A percentile compares a stretch with the other conserved stretches of the same genome.
Evolutionary conservation across 164 flowering plant genomes (phyloP).

Genomic region (Vitis rotundifolia): DNA sequence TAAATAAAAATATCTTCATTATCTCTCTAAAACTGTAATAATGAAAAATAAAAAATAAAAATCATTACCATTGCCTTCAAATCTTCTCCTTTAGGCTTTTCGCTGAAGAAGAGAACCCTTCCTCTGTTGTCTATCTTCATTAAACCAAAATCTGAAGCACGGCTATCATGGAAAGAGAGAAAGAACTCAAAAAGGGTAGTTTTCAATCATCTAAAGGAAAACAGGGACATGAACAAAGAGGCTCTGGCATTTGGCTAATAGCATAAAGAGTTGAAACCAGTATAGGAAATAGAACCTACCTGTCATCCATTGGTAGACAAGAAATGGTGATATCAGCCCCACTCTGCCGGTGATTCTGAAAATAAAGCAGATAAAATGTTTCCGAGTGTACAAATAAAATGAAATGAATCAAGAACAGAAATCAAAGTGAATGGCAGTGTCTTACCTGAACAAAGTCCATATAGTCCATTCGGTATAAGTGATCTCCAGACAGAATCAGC

Average conservation of each 20-base stretch:
- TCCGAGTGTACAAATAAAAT: neutral
- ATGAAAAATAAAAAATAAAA: neutral
- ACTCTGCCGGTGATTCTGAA: constrained; percentile 78
- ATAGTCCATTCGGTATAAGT: constrained; percentile 92
- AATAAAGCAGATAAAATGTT: neutral
- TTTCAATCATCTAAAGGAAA: neutral
- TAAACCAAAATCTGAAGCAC: constrained; percentile 95
- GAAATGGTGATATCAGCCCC: constrained; percentile 94
- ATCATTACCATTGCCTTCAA: constrained; percentile 80
- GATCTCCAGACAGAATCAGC: constrained; percentile 92
- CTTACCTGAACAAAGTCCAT: constrained; percentile 90
- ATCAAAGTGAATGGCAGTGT: neutral
- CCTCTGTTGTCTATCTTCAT: constrained; percentile 93
- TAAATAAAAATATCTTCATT: too few relatives aligned
- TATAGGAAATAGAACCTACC: constrained; percentile 32
- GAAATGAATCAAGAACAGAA: constrained; percentile 4
- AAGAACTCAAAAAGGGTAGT: neutral
- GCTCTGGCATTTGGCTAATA: neutral
- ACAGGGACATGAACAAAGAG: too few relatives aligned
- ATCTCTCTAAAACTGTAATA: neutral
- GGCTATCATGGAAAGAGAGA: constrained; percentile 49
- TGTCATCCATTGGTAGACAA: constrained; percentile 83
- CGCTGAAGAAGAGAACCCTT: constrained; percentile 78
- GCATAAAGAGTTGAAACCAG: neutral
- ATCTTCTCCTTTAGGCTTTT: constrained; percentile 81